Percentiles rank a stretch among this genome's conserved stretches.
These are phyloP conservation scores for Leishmania aethiopica DNA, from an alignment of 208 protist species.

Conservation along the genomic window DNA sequence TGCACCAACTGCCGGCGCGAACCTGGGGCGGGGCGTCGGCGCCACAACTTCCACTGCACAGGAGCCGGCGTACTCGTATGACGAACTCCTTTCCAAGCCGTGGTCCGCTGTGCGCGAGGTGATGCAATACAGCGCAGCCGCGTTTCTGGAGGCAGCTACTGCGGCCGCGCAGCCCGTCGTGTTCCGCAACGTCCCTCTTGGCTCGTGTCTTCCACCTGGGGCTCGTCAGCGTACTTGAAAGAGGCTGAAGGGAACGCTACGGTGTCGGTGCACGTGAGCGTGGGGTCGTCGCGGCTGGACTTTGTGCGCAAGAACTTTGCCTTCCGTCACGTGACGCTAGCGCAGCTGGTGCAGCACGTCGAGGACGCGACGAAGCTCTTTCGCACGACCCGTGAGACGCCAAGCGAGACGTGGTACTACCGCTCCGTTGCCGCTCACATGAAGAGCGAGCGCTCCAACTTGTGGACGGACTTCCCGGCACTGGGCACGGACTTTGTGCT, in stretches of 20 bases:
- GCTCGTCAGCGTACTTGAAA: conserved; percentile 61
- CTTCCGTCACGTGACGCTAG: conserved; percentile 78
- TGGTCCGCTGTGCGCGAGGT: conserved; percentile 46
- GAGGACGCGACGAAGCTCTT: conserved; percentile 30
- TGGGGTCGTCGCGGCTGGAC: conserved; percentile 64
- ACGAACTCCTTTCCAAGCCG: conserved; percentile 26
- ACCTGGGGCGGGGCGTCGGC: background rate
- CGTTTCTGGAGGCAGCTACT: conserved; percentile 39
- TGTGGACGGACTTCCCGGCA: conserved; percentile 82
- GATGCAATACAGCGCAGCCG: conserved; percentile 37
- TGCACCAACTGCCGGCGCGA: background rate
- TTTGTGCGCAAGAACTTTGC: conserved; percentile 93
- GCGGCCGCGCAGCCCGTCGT: conserved; percentile 54
- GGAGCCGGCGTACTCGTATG: conserved; percentile 13
- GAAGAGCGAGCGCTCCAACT: conserved; percentile 82
- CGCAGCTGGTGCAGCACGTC: conserved; percentile 72
- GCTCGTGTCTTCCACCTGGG: conserved; percentile 65
- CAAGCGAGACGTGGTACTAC: conserved; percentile 83
- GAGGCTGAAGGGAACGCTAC: conserved; percentile 39
- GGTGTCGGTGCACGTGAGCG: conserved; percentile 84
- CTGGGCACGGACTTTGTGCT: conserved; percentile 80
- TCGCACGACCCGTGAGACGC: conserved; percentile 7
- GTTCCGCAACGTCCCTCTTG: conserved; percentile 66
- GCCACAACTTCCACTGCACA: no score
- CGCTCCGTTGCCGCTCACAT: conserved; percentile 84